Evolutionary conservation across 805 yeast genomes (phyloP), one percentile per base, ranked within the genome.

Genomic region (Metschnikowia shivogae): DNA sequence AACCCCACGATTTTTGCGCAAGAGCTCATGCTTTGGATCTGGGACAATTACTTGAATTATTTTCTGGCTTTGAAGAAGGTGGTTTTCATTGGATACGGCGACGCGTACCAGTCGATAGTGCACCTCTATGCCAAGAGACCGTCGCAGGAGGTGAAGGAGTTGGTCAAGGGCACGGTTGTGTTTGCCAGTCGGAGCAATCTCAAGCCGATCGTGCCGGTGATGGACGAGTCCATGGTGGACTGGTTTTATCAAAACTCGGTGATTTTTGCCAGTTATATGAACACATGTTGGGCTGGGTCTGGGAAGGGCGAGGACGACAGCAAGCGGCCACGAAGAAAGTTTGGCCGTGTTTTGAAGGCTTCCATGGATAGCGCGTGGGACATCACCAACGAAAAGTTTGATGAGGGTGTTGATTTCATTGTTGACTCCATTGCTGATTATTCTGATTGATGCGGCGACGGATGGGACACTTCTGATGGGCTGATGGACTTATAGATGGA

Each of bases 171-270:
- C 5, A 77, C 85, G 1, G 78, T 86, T 22, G 81, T 80, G 46
- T 88, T 82, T 59, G 70, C 85, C 27, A 89, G 84, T 50, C 76
- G 83, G 39, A 76, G 82, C 2, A 74, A 77, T n/a, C 69, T 92
- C 56, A 79, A 86, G 52, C 82, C 95, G 2, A 74, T 92, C 36
- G 88, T 88, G 4, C 90, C 97, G 5, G 76, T 88, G 20, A 81
- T 89, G 57, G 98, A 92, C 62, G 98, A 93, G 63, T 80, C 85
- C 7, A 77, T 90, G 67, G 78, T 86, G 13, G 97, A 90, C 59
- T 90, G 97, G 97, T 93, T 82, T 64, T 89, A 81, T 68, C 81
- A 82, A 52, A 85, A 87, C 57, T 88, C 97, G 1, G 76, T 92
- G 24, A 78, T 92, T 0, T 90, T 89, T 64, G 80, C 97, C 3